These are phyloP conservation scores for Xerocomus brunneocitrinus DNA, from an alignment of 768 basidiomycete species.

Conservation along the genomic window DNA sequence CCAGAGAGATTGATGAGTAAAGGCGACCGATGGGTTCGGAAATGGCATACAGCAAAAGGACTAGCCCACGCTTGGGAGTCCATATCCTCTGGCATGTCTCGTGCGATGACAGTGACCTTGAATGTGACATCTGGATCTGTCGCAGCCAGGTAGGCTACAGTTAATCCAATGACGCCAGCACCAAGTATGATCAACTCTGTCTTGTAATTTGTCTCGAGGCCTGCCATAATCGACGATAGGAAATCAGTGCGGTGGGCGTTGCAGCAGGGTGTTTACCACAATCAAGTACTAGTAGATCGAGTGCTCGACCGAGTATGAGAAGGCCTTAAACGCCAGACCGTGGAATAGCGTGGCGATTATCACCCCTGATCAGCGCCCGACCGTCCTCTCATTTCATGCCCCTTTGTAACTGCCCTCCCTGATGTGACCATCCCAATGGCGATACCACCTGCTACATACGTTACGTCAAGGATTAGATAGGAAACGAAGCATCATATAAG, in stretches of 20 bases:
- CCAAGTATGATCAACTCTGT: slow-evolving; percentile 32
- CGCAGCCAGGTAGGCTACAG: slow-evolving; percentile 32
- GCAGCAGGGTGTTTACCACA: too few relatives aligned
- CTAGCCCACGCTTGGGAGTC: slow-evolving; percentile 45
- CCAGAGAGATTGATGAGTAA: not conserved
- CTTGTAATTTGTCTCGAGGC: not conserved
- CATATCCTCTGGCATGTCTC: slow-evolving; percentile 35
- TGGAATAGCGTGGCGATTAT: too few relatives aligned
- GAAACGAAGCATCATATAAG: not conserved
- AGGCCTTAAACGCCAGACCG: too few relatives aligned
- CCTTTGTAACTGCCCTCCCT: too few relatives aligned
- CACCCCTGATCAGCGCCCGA: too few relatives aligned
- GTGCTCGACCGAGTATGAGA: too few relatives aligned
- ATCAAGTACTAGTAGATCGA: too few relatives aligned
- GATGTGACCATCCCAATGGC: too few relatives aligned
- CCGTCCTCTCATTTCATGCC: too few relatives aligned
- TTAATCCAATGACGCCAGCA: slow-evolving; percentile 38
- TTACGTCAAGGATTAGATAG: too few relatives aligned
- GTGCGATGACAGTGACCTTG: slow-evolving; percentile 30
- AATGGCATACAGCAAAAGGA: slow-evolving; percentile 44
- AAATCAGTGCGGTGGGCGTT: not conserved
- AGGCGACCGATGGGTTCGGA: not conserved
- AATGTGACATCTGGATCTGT: slow-evolving; percentile 18
- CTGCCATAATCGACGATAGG: slow-evolving; percentile 9
- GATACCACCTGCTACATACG: too few relatives aligned